A percentile compares a stretch with the other conserved stretches of the same genome.
phyloP scores from a whole-genome alignment of 2,329 filamentous ascomycete species.

The Cercospora citrullina region DNA sequence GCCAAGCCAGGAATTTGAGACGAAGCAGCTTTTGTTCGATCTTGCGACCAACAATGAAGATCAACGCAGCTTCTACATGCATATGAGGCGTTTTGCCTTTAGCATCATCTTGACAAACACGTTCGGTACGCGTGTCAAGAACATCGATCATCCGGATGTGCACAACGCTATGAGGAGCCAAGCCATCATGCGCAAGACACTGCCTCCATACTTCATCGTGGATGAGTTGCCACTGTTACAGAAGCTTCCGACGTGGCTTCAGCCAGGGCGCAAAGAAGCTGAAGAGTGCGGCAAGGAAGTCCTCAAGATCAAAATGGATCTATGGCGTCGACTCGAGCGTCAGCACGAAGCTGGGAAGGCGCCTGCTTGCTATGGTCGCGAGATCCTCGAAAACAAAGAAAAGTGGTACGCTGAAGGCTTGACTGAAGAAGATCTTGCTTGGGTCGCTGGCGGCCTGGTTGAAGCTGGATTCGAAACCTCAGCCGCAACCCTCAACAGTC shows the following conservation, averaged over 20 bases:
- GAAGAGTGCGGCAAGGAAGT: background rate
- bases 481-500: background rate
- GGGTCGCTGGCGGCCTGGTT: background rate
- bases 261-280: background rate
- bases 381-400: background rate
- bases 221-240: background rate
- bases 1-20: background rate
- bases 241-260: background rate
- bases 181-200: background rate
- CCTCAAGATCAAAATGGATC: background rate
- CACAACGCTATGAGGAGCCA: background rate
- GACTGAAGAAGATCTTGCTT: conserved; percentile 1
- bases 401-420: background rate
- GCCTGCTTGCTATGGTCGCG: background rate
- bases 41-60: background rate
- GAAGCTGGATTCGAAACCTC: conserved; percentile 7
- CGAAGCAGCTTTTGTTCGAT: conserved; percentile 3
- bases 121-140: background rate
- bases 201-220: conserved; percentile 4
- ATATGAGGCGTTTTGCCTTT: background rate
- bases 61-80: background rate
- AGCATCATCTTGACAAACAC: background rate
- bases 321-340: background rate
- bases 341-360: background rate
- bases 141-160: background rate